Conservation (phyloP, 2,329 filamentous ascomycete genomes). For the Cladophialophora bantiana region DNA sequence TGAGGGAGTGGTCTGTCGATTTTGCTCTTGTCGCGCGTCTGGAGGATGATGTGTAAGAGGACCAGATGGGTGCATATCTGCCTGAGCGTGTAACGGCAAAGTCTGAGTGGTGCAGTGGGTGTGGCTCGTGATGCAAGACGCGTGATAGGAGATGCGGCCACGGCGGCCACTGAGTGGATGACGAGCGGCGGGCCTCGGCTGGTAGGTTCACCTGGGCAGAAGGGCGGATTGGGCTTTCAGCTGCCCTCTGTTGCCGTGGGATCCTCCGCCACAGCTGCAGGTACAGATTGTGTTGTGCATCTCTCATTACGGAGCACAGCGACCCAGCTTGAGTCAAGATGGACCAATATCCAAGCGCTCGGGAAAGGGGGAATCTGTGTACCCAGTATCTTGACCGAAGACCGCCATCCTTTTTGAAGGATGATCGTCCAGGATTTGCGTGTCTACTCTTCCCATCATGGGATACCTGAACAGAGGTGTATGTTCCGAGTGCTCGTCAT, state of each 20-base stretch:
- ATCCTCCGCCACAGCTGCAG: conserved; percentile 36
- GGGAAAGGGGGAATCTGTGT: conserved; percentile 3
- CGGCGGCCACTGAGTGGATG: conserved; percentile 23
- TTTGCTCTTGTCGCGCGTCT: conserved; percentile 26
- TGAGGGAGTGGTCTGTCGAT: neutral
- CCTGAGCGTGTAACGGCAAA: conserved; percentile 30
- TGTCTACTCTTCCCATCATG: neutral
- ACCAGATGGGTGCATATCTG: conserved; percentile 8
- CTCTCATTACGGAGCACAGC: neutral
- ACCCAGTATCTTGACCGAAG: conserved; percentile 7
- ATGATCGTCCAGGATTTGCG: conserved; percentile 2
- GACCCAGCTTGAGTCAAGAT: neutral
- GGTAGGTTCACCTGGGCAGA: neutral
- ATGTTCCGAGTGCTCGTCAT: neutral
- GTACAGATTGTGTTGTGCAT: conserved; percentile 37
- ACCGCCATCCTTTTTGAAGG: neutral
- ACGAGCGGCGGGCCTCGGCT: neutral
- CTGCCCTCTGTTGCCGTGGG: conserved; percentile 24
- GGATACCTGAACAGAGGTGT: neutral
- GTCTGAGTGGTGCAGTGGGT: conserved; percentile 23
- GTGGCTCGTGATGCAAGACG: conserved; percentile 10
- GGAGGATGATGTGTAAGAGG: conserved; percentile 16
- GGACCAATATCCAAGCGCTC: neutral
- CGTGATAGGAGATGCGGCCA: conserved; percentile 24
- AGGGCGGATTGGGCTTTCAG: conserved; percentile 25